These are phyloP conservation scores for Arabis hirsuta DNA, from an alignment of 345 rosid genomes.

Conservation along the genomic window DNA sequence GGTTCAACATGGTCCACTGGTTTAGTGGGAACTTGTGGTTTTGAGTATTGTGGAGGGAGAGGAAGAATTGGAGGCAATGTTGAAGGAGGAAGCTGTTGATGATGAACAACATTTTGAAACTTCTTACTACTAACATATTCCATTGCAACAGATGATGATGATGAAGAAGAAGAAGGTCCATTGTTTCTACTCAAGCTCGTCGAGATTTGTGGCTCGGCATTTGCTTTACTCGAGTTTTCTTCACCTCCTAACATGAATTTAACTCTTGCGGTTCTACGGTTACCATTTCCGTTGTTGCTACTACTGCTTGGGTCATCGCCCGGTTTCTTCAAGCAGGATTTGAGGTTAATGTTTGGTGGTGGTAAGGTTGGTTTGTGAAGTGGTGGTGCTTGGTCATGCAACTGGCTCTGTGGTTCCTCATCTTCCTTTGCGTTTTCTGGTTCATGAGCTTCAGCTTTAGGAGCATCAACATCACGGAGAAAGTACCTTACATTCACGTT, in stretches of 20 bases:
- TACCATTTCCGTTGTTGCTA: slow-evolving; percentile 52
- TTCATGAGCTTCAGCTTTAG: slow-evolving; percentile 55
- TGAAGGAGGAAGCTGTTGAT: slow-evolving; percentile 46
- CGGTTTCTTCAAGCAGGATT: slow-evolving; percentile 84
- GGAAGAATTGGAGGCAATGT: slow-evolving; percentile 61
- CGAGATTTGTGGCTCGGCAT: slow-evolving; percentile 41
- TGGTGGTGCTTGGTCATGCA: slow-evolving; percentile 44
- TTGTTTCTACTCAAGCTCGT: slow-evolving; percentile 52
- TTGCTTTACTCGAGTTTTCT: slow-evolving; percentile 50
- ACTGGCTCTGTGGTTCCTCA: slow-evolving; percentile 37
- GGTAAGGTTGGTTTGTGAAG: slow-evolving; percentile 48
- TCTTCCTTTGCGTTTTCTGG: slow-evolving; percentile 50
- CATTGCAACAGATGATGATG: slow-evolving; percentile 76
- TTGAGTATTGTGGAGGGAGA: slow-evolving; percentile 55
- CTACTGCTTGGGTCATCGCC: slow-evolving; percentile 45
- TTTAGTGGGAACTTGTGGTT: slow-evolving; percentile 36
- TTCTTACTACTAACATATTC: slow-evolving; percentile 93
- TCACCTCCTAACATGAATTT: slow-evolving; percentile 95
- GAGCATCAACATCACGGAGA: slow-evolving; percentile 71
- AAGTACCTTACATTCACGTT: slow-evolving; percentile 69
- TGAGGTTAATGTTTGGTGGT: slow-evolving; percentile 61
- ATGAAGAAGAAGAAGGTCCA: slow-evolving; percentile 50
- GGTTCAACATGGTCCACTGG: slow-evolving; percentile 46
- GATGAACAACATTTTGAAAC: slow-evolving; percentile 72
- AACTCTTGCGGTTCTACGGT: slow-evolving; percentile 68